A percentile compares a stretch with the other conserved stretches of the same genome.
Conservation (phyloP, 768 basidiomycete genomes). For the Tephrocybe sp. region DNA sequence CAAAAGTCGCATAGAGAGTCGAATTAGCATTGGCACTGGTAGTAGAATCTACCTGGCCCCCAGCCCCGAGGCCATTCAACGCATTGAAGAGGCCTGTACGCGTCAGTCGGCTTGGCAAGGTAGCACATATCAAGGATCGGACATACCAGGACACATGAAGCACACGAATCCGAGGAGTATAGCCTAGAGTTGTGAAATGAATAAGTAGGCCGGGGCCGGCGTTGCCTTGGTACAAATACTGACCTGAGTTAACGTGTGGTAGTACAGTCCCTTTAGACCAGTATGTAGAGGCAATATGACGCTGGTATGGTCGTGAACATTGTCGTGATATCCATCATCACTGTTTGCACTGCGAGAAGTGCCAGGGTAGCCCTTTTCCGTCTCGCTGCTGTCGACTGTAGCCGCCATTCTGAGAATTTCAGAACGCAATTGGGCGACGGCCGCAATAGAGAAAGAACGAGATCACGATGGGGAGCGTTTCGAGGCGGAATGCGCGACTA, state of each 20-base stretch:
- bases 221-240: conserved; percentile 3
- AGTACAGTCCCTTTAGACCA: conserved; percentile 51
- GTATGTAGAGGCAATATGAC: conserved; percentile 24
- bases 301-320: conserved; percentile 14
- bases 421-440: not conserved
- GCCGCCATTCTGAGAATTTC: conserved; percentile 6
- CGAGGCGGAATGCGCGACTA: not conserved
- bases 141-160: conserved; percentile 45
- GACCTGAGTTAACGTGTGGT: conserved; percentile 52
- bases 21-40: conserved; percentile 59
- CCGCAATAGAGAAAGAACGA: conserved; percentile 1
- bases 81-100: conserved; percentile 62
- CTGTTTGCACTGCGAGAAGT: conserved; percentile 19
- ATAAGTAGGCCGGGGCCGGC: not conserved
- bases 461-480: not conserved
- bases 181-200: conserved; percentile 26
- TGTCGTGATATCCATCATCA: conserved; percentile 20
- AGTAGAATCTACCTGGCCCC: conserved; percentile 53
- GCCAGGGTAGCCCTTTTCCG: conserved; percentile 19
- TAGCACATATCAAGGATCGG: conserved; percentile 11
- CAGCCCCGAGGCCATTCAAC: conserved; percentile 61
- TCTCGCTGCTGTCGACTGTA: conserved; percentile 5
- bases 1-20: conserved; percentile 61
- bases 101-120: not conserved
- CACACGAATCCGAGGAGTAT: conserved; percentile 60